Percentiles rank a stretch among this genome's conserved stretches.
Evolutionary conservation across 1,284 basidiomycete genomes (phyloP).

Genomic region (Cystobasidium sp.): DNA sequence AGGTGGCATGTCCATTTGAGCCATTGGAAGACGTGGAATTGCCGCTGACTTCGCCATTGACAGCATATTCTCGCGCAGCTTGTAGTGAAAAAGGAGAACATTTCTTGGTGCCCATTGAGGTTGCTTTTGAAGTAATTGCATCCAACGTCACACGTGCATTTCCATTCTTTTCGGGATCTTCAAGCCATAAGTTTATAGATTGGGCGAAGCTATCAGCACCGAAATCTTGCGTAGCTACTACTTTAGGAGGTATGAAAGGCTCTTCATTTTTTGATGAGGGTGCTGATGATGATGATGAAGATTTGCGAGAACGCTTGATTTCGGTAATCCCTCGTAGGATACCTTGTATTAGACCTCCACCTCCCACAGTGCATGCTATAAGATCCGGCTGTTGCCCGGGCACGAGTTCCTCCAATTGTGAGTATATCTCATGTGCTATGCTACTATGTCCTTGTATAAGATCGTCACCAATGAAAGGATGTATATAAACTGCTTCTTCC

Average conservation of each 20-base stretch:
- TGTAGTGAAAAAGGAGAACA: conserved; percentile 18
- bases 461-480: conserved; percentile 54
- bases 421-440: conserved; percentile 49
- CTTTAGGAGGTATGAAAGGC: conserved; percentile 3
- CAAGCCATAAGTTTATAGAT: conserved; percentile 34
- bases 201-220: conserved; percentile 38
- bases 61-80: conserved; percentile 28
- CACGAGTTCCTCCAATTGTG: conserved; percentile 46
- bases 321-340: conserved; percentile 39
- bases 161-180: conserved; percentile 20
- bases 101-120: conserved; percentile 39
- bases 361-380: conserved; percentile 50
- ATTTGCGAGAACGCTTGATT: neutral
- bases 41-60: neutral
- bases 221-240: conserved; percentile 36
- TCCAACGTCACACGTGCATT: conserved; percentile 22
- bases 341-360: conserved; percentile 51
- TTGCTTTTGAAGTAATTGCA: conserved; percentile 41
- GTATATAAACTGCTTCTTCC: conserved; percentile 49
- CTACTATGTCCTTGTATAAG: conserved; percentile 52
- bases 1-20: neutral
- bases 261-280: neutral
- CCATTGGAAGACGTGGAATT: neutral
- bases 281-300: too few relatives aligned
- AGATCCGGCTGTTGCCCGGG: conserved; percentile 42